These are phyloP conservation scores for Phoma herbarum DNA, from an alignment of 2,329 filamentous ascomycete genomes.

Conservation along the genomic window DNA sequence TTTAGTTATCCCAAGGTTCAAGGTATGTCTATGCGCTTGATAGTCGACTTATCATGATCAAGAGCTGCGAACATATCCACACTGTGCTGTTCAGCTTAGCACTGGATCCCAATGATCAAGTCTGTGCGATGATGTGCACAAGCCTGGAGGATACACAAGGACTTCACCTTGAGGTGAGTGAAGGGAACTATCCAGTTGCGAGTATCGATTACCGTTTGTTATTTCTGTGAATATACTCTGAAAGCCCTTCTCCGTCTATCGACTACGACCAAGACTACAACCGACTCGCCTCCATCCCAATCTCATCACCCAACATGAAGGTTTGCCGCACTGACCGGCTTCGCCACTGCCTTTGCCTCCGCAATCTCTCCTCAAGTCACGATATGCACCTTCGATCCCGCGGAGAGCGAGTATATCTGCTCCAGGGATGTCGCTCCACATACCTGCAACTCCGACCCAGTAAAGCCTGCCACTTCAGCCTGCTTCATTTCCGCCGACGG, in stretches of 20 bases:
- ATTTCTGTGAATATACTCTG: background rate
- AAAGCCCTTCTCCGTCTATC: background rate
- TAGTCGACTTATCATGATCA: too few relatives aligned
- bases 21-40: too few relatives aligned
- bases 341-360: background rate
- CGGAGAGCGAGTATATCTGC: constrained; percentile 1
- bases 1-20: background rate
- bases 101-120: background rate
- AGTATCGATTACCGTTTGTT: background rate
- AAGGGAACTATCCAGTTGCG: background rate
- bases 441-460: background rate
- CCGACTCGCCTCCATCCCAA: background rate
- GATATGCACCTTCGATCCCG: background rate
- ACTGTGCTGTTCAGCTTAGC: too few relatives aligned
- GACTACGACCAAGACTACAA: background rate
- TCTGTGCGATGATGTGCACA: background rate
- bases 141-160: background rate
- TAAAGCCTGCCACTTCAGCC: background rate
- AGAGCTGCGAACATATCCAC: too few relatives aligned
- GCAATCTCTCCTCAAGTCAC: background rate
- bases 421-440: background rate
- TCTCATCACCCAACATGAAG: constrained; percentile 29
- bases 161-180: constrained; percentile 8
- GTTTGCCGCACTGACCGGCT: constrained; percentile 24
- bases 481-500: background rate